Conservation (phyloP, 768 basidiomycete genomes). For the Trametes gibbosa region DNA sequence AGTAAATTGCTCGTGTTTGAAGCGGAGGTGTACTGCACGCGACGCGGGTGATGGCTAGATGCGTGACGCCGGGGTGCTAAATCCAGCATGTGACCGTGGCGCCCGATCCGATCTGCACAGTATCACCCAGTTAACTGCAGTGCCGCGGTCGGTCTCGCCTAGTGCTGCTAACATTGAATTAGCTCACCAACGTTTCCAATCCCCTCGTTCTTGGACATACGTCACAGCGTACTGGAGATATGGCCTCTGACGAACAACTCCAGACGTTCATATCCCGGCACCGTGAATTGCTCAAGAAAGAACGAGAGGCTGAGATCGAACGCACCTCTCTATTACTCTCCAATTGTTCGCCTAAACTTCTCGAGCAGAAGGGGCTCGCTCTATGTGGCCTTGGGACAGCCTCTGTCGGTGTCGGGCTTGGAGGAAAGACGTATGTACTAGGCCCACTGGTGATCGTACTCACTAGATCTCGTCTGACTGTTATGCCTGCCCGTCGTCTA, state of each 20-base stretch:
- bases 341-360: conserved; percentile 76
- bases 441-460: neutral
- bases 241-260: conserved; percentile 35
- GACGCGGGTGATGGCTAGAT: neutral
- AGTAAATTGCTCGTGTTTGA: neutral
- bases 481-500: too few relatives aligned
- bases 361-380: conserved; percentile 88
- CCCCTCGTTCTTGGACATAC: too few relatives aligned
- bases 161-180: too few relatives aligned
- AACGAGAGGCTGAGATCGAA: conserved; percentile 84
- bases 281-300: conserved; percentile 58
- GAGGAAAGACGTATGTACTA: conserved; percentile 78
- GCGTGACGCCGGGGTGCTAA: neutral
- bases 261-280: conserved; percentile 67
- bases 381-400: conserved; percentile 70
- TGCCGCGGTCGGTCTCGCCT: too few relatives aligned
- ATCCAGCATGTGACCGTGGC: conserved; percentile 10
- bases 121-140: too few relatives aligned
- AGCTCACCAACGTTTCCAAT: too few relatives aligned
- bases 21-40: neutral
- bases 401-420: conserved; percentile 78
- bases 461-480: too few relatives aligned
- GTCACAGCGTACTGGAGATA: neutral
- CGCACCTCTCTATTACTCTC: conserved; percentile 75
- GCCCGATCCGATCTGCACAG: conserved; percentile 1